Conservation (phyloP, 2,329 filamentous ascomycete species). For the Calonectria hawksworthii region DNA sequence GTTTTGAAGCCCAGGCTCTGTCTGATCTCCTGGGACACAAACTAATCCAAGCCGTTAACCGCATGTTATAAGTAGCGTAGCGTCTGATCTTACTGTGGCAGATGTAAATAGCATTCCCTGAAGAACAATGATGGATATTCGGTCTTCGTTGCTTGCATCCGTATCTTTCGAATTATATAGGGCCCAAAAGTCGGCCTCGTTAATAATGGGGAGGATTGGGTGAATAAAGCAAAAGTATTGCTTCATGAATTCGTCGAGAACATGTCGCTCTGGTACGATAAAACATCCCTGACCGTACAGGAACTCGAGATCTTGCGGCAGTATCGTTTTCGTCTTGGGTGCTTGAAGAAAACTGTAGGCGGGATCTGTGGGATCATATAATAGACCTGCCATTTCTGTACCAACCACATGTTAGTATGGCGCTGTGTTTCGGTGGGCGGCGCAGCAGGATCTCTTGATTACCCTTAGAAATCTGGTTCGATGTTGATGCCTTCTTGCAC, state of each 20-base stretch:
- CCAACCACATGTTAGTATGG: background rate
- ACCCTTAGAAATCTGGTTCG: slow-evolving; percentile 1
- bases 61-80: too few relatives aligned
- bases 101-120: slow-evolving; percentile 43
- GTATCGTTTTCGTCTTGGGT: slow-evolving; percentile 36
- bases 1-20: slow-evolving; percentile 39
- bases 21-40: slow-evolving; percentile 37
- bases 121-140: slow-evolving; percentile 39
- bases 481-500: background rate
- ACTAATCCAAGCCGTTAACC: slow-evolving; percentile 22
- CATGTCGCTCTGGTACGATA: slow-evolving; percentile 37
- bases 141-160: slow-evolving; percentile 14
- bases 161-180: slow-evolving; percentile 35
- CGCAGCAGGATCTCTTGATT: background rate
- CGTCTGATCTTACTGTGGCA: slow-evolving; percentile 32
- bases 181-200: slow-evolving; percentile 44
- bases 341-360: slow-evolving; percentile 41
- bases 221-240: slow-evolving; percentile 48
- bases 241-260: slow-evolving; percentile 46
- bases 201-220: slow-evolving; percentile 45
- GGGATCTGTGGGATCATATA: slow-evolving; percentile 29
- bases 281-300: slow-evolving; percentile 46
- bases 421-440: background rate
- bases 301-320: slow-evolving; percentile 43
- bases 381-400: background rate